These are phyloP conservation scores for Symbiodinium pilosum DNA, from an alignment of 73 alveolate species.

Conservation along the genomic window DNA sequence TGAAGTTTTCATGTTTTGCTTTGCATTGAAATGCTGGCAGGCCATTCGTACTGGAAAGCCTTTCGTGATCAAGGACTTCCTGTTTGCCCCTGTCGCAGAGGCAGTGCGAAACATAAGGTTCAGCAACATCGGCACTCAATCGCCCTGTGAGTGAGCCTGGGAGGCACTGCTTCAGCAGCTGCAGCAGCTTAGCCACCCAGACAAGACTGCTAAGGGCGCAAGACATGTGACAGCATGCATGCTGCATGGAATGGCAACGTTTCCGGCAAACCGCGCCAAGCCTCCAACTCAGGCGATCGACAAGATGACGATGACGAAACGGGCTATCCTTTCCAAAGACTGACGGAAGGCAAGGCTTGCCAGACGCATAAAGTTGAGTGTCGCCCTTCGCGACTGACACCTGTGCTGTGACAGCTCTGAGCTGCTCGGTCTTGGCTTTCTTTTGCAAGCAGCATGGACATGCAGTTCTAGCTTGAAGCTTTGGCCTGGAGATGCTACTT, in stretches of 20 bases:
- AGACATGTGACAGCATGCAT: too few relatives aligned
- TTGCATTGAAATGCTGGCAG: background rate
- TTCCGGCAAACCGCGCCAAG: background rate
- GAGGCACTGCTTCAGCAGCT: slow-evolving; percentile 9
- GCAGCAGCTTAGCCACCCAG: slow-evolving; percentile 32
- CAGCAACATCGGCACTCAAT: too few relatives aligned
- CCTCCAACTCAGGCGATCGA: background rate
- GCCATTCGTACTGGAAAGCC: slow-evolving; percentile 8
- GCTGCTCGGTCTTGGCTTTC: too few relatives aligned
- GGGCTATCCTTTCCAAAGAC: slow-evolving; percentile 73
- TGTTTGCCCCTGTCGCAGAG: slow-evolving; percentile 50
- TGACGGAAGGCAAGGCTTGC: slow-evolving; percentile 13
- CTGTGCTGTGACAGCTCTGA: too few relatives aligned
- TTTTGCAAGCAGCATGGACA: too few relatives aligned
- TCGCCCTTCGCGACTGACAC: too few relatives aligned
- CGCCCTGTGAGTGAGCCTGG: background rate
- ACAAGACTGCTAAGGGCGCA: background rate
- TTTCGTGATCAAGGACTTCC: slow-evolving; percentile 25
- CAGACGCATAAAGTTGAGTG: too few relatives aligned
- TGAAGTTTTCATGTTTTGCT: too few relatives aligned
- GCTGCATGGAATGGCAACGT: too few relatives aligned
- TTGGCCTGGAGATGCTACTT: too few relatives aligned
- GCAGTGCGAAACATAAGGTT: too few relatives aligned
- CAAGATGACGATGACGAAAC: slow-evolving; percentile 38
- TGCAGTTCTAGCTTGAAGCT: too few relatives aligned